Evolutionary conservation across 2,329 filamentous ascomycete species (phyloP), one percentile per base, ranked within the genome.

Genomic region (Teratosphaeriaceae sp.): DNA sequence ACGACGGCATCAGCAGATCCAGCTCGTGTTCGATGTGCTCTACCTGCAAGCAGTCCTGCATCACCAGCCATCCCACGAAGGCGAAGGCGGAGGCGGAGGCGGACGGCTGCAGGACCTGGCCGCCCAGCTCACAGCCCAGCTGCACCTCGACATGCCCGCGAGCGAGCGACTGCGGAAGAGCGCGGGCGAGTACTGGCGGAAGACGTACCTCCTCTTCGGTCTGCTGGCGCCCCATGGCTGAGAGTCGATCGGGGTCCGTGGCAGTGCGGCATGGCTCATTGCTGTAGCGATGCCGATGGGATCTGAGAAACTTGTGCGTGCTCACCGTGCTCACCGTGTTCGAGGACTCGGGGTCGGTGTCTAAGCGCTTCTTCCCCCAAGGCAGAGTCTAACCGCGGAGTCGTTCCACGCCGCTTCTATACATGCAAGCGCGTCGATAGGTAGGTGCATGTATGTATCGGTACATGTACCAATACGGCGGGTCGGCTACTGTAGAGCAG

Each of bases 181-280:
- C 13, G 78, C 86, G 5, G 70, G 74, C 35, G 86, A 89, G 40
- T 94, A 92, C 63, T 92, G 86, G 80, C 86, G 84, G 68, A 79
- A 84, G 56, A 92, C 85, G 9, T 82, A 78, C 61, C 65, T 96
- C 49, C 64, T 96, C 20, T 95, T 96, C 66, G 88, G 85, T 2
- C 67, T 94, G 44, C 66, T 96, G 50, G 73, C 72, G 21, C 30
- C 39, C 20, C 20, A 16, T 7, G 18, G 18, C 22, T 15, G 12
- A n/a, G n/a, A n/a, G n/a, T n/a, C n/a, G n/a, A n/a, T n/a, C n/a
- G n/a, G n/a, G n/a, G n/a, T n/a, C n/a, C n/a, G n/a, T n/a, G n/a
- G n/a, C n/a, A n/a, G n/a, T n/a, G n/a, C n/a, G n/a, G n/a, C n/a
- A n/a, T n/a, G n/a, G n/a, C n/a, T n/a, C n/a, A n/a, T n/a, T n/a